phyloP scores from a whole-genome alignment of 2,329 filamentous ascomycete genomes.

The Alternaria burnsii region DNA sequence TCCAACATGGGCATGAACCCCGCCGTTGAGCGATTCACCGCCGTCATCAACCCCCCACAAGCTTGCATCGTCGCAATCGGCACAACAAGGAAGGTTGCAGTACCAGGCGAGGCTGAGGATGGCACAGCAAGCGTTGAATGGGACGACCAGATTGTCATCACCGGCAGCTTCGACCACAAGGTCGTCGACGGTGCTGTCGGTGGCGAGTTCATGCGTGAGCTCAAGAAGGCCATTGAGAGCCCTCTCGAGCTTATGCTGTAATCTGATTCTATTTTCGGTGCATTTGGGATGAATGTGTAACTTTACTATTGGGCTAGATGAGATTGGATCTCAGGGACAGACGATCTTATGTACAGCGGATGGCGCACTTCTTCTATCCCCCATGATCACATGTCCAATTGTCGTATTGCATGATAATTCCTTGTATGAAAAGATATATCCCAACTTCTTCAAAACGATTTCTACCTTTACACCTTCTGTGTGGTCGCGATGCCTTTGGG shows the following conservation, averaged over 20 bases:
- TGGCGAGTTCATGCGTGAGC: constrained; percentile 93
- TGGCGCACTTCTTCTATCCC: constrained; percentile 28
- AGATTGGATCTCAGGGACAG: constrained; percentile 21
- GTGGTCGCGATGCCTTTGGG: neutral
- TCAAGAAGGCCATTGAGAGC: constrained; percentile 98
- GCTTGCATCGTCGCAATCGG: constrained; percentile 94
- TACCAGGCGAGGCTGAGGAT: constrained; percentile 84
- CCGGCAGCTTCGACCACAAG: constrained; percentile 98
- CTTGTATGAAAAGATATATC: constrained; percentile 28
- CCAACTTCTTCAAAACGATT: constrained; percentile 14
- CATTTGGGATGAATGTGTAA: constrained; percentile 30
- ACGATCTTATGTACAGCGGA: constrained; percentile 45
- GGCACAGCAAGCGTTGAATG: constrained; percentile 78
- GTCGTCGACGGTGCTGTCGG: constrained; percentile 96
- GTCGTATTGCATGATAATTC: constrained; percentile 17
- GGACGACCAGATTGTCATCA: constrained; percentile 97
- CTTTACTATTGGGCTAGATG: constrained; percentile 29
- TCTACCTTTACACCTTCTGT: neutral
- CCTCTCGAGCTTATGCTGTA: constrained; percentile 93
- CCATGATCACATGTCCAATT: constrained; percentile 19
- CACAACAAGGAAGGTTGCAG: constrained; percentile 92
- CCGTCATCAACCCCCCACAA: constrained; percentile 98
- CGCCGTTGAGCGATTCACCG: constrained; percentile 95
- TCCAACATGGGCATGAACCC: constrained; percentile 99
- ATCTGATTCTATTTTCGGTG: constrained; percentile 22